A percentile compares a stretch with the other conserved stretches of the same genome.
phyloP scores from a whole-genome alignment of 257 asterid genomes.

The Galeopsis tetrahit region DNA sequence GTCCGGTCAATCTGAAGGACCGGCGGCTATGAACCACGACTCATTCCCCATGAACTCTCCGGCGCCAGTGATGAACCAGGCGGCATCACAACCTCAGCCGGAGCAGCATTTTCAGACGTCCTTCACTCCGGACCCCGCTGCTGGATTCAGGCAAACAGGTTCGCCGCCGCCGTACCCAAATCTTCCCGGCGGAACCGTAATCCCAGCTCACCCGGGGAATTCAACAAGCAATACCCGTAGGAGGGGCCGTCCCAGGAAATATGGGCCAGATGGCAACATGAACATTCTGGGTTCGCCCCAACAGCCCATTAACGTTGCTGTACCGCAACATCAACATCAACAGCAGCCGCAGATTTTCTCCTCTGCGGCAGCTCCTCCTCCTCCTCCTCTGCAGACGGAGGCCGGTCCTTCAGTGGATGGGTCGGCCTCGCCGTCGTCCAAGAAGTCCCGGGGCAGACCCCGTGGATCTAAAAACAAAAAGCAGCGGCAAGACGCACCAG shows the following conservation, averaged over 20 bases:
- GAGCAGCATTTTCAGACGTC: constrained; percentile 39
- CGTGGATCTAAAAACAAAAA: constrained; percentile 55
- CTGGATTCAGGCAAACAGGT: constrained; percentile 26
- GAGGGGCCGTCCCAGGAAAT: constrained; percentile 64
- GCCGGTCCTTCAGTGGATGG: constrained; percentile 32
- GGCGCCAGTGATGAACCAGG: constrained; percentile 32
- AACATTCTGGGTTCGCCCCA: constrained; percentile 26
- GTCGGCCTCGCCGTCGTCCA: constrained; percentile 39
- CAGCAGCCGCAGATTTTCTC: constrained; percentile 39
- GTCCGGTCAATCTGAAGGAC: constrained; percentile 44
- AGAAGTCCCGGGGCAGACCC: constrained; percentile 65
- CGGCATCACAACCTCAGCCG: constrained; percentile 34
- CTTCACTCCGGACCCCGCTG: constrained; percentile 33
- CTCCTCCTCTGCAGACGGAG: constrained; percentile 30
- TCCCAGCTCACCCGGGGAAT: constrained; percentile 20
- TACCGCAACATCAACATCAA: constrained; percentile 25
- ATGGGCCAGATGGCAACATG: constrained; percentile 50
- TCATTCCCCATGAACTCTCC: constrained; percentile 31
- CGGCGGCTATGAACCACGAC: constrained; percentile 40
- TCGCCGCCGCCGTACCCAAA: constrained; percentile 40
- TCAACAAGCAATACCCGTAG: constrained; percentile 24
- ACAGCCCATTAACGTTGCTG: constrained; percentile 12
- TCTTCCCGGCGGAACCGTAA: constrained; percentile 32
- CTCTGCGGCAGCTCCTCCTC: constrained; percentile 28
- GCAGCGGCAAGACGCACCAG: constrained; percentile 40